Conservation (phyloP, 202 grass and related monocot genomes). For the Zizania palustris region DNA sequence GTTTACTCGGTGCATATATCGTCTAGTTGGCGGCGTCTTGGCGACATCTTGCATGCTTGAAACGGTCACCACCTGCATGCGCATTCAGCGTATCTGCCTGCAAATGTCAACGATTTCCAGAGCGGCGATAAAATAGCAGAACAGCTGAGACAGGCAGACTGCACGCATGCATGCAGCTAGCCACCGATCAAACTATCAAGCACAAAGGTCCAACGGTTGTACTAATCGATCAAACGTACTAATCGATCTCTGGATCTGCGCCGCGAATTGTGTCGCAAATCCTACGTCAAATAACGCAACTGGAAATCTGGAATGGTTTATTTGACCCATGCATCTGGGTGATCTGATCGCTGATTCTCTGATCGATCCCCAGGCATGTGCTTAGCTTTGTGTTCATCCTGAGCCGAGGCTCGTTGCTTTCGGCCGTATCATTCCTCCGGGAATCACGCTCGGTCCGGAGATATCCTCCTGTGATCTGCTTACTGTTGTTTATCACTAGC, state of each 20-base stretch:
- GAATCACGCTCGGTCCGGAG: slow-evolving; percentile 34
- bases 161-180: no score
- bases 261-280: slow-evolving; percentile 33
- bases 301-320: not conserved
- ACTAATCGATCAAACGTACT: not conserved
- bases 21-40: no score
- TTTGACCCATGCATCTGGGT: not conserved
- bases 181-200: not conserved
- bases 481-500: not conserved
- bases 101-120: not conserved
- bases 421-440: slow-evolving; percentile 26
- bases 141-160: not conserved
- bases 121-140: not conserved
- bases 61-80: slow-evolving; percentile 10
- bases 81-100: not conserved
- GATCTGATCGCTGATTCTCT: not conserved
- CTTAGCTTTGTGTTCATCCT: not conserved
- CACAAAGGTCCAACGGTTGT: not conserved
- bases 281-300: slow-evolving; percentile 26
- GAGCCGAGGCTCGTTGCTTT: slow-evolving; percentile 33
- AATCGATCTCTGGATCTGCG: not conserved
- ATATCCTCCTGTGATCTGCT: not conserved
- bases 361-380: slow-evolving; percentile 7
- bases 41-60: not conserved
- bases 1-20: not conserved